Base-by-base conservation (phyloP, 345 rosid genomes). In the Crucihimalaya himalaica region DNA sequence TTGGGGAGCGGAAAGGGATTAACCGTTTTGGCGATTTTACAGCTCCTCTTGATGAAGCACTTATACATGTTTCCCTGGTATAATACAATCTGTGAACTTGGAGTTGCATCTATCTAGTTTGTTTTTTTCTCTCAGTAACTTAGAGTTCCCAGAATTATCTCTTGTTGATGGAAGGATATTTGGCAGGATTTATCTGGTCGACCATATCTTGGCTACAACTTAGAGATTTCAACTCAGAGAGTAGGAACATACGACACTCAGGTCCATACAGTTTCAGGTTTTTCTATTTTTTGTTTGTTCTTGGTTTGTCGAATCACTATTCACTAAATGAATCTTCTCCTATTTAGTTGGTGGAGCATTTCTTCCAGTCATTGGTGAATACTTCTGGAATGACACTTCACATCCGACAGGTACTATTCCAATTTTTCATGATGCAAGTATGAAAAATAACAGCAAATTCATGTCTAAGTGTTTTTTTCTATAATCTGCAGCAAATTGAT, bases 381-480 rank as follows among this genome's bases (percentile, higher is more conserved):
- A 90, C 97, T 65, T 86, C 97, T 57, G 96, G 98, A 43, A 89
- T 95, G 97, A 95, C 99, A 18, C 97, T 90, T 77, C 99, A 92
- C 80, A 90, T 95, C 9, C 86, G 91, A 42, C 94, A 90, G 92
- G 97, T 95, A 34, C 8, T 27, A 23, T 34, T 27, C 20, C 11
- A 10, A n/a, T 32, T 50, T 50, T 54, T 6, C 58, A 4, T 4
- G 1, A 57, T 15, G 4, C 52, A 64, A 31, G 16, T 16, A 3
- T 50, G 32, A 21, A 14, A 8, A 8, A 0, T 13, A 66, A 16
- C 28, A 16, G 45, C 13, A 62, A 1, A 23, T 23, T 23, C 2
- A 23, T 23, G 25, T 23, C 25, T n/a, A n/a, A n/a, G n/a, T n/a
- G n/a, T n/a, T n/a, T n/a, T n/a, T n/a, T n/a, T n/a, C n/a, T n/a